Evolutionary conservation across 371 early-diverging fungal species (phyloP).

Genomic region (Mortierella sp.): DNA sequence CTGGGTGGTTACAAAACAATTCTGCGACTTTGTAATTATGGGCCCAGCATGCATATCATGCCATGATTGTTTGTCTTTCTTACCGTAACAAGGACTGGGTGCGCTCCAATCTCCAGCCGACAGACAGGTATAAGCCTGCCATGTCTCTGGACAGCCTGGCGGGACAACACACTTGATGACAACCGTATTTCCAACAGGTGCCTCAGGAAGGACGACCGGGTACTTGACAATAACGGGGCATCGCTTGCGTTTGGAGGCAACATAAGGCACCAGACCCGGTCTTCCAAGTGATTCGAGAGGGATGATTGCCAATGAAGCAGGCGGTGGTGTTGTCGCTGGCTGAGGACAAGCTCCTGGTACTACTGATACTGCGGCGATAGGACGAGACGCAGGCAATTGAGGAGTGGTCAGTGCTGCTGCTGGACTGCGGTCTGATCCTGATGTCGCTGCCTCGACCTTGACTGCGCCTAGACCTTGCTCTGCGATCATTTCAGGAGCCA

Average conservation of each 20-base stretch:
- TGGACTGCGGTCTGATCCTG: constrained; percentile 4
- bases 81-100: constrained; percentile 43
- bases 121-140: constrained; percentile 33
- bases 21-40: too few species aligned
- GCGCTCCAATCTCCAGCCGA: constrained; percentile 28
- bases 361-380: neutral
- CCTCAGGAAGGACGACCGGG: constrained; percentile 21
- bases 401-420: neutral
- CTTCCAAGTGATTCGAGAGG: constrained; percentile 15
- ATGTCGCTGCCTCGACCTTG: neutral
- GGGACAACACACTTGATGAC: constrained; percentile 22
- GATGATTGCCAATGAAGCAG: constrained; percentile 20
- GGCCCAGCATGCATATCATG: too few species aligned
- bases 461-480: neutral
- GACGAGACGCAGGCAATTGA: neutral
- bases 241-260: constrained; percentile 31
- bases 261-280: constrained; percentile 44
- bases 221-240: constrained; percentile 14
- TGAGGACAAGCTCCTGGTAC: constrained; percentile 13
- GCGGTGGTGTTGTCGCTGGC: constrained; percentile 11
- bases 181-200: constrained; percentile 44
- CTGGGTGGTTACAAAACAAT: too few species aligned
- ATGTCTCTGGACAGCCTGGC: constrained; percentile 22
- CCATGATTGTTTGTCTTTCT: neutral
- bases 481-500: neutral